Evolutionary conservation across 768 basidiomycete genomes (phyloP), one percentile per base, ranked within the genome.

Genomic region (Russula virescens): DNA sequence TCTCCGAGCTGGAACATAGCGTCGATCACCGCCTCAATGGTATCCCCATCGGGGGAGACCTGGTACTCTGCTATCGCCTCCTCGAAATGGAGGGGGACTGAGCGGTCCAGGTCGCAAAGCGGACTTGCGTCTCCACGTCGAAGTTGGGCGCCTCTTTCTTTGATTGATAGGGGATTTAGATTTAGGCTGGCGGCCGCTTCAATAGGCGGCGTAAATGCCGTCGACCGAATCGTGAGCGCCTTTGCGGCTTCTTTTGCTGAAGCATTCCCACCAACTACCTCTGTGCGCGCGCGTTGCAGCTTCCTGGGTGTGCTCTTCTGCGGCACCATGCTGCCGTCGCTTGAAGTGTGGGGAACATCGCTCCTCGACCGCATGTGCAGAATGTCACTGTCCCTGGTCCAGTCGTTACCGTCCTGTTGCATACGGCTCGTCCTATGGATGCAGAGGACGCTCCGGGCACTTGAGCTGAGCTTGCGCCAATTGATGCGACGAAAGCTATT

Each of bases 401-500:
- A 19, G 18, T 45, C n/a, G 26, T 47, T 21, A 14, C 25, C n/a
- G 21, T 47, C 28, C 34, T 58, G 0, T 26, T 47, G 16, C 21
- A 5, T 21, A 6, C 11, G 26, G 10, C 11, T 13, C 11, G 16
- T 18, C 16, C 21, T 21, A 6, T 21, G 4, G 62, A 58, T n/a
- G 28, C 51, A 54, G 45, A 63, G 45, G n/a, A 63, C 26, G 28
- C 23, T 53, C 26, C 62, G 51, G 18, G 62, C 62, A 28, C 46
- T n/a, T 16, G 19, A 35, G 62, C 57, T 46, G 26, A 63, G 38
- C 19, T 9, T 58, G 46, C 52, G 51, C 62, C 51, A 63, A 9
- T 21, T 35, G 6, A 6, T 51, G 11, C 35, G 34, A 19, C 35
- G 34, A 19, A 58, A 5, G 35, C 50, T 14, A n/a, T 25, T 1